Conservation (phyloP, 371 early-diverging fungal genomes). For the Batrachochytrium dendrobatidis region DNA sequence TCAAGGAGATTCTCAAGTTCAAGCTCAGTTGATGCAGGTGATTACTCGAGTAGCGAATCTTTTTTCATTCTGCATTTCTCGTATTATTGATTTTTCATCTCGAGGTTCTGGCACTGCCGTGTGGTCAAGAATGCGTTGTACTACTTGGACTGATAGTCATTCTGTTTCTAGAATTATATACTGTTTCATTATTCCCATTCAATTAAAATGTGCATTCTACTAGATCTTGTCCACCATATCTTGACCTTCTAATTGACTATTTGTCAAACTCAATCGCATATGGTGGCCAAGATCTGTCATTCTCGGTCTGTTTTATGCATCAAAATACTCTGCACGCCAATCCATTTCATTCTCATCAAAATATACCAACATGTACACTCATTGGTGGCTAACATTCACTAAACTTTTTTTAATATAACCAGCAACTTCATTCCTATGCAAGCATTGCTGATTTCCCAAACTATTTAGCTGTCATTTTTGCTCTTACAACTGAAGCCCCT, state of each 20-base stretch:
- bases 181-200: too few species aligned
- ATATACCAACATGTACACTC: neutral
- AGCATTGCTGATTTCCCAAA: conserved; percentile 81
- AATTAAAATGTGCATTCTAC: too few species aligned
- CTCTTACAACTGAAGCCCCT: conserved; percentile 54
- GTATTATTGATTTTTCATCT: neutral
- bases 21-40: neutral
- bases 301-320: neutral
- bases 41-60: neutral
- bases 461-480: conserved; percentile 80
- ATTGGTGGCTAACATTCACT: too few species aligned
- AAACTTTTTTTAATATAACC: conserved; percentile 5
- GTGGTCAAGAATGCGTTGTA: conserved; percentile 1
- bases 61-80: neutral
- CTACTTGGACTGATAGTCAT: neutral
- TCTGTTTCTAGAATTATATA: too few species aligned
- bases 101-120: neutral
- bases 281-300: neutral
- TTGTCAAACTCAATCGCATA: neutral
- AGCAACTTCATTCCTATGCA: conserved; percentile 79
- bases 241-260: too few species aligned
- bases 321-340: too few species aligned
- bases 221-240: too few species aligned
- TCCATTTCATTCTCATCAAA: neutral
- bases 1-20: conserved; percentile 19